Conservation (phyloP, 2,329 filamentous ascomycete genomes). For the Sarocladium brachiariae region DNA sequence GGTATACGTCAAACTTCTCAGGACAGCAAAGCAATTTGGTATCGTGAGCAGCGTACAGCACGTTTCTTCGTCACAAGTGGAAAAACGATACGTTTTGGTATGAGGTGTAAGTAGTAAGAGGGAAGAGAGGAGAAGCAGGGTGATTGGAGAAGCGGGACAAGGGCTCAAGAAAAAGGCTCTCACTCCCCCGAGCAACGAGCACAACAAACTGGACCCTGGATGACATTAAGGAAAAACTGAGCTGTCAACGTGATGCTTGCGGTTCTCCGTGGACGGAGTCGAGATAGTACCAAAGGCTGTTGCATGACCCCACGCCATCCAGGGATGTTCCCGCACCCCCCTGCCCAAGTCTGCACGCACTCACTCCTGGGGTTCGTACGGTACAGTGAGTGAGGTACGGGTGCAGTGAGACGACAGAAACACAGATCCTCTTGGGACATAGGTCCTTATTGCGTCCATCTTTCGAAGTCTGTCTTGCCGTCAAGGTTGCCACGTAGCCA, state of each 20-base stretch:
- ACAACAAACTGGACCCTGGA: not conserved
- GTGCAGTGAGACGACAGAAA: too few relatives aligned
- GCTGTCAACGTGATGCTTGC: conserved; percentile 6
- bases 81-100: not conserved
- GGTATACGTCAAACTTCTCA: conserved; percentile 6
- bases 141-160: conserved; percentile 1
- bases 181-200: not conserved
- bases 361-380: too few relatives aligned
- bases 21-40: conserved; percentile 9
- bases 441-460: too few relatives aligned
- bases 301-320: not conserved
- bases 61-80: conserved; percentile 8
- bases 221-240: not conserved
- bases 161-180: not conserved
- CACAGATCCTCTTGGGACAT: too few relatives aligned
- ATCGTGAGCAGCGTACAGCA: conserved; percentile 7
- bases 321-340: conserved; percentile 6
- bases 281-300: not conserved
- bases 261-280: not conserved
- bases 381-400: too few relatives aligned
- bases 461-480: not conserved
- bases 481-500: not conserved
- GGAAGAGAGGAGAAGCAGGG: not conserved
- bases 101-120: not conserved
- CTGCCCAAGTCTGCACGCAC: not conserved